These are phyloP conservation scores for Tuber brumale DNA, from an alignment of 495 filamentous ascomycete genomes.

Conservation along the genomic window DNA sequence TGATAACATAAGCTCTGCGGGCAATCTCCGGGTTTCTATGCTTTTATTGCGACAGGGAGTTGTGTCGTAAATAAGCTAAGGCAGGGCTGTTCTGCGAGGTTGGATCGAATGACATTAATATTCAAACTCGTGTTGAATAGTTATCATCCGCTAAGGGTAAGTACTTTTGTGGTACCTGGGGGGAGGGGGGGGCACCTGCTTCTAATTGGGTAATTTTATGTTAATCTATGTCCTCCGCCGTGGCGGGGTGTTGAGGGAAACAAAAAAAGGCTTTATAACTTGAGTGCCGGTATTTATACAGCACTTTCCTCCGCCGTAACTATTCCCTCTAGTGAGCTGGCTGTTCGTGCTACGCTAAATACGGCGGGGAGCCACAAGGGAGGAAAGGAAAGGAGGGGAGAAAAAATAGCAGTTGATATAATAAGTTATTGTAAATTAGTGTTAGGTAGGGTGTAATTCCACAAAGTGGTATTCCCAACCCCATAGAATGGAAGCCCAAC, in stretches of 20 bases:
- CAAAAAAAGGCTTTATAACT: not conserved
- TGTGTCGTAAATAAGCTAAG: not conserved
- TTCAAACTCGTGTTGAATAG: not conserved
- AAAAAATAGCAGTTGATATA: too few relatives aligned
- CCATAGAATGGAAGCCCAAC: not conserved
- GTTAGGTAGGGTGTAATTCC: not conserved
- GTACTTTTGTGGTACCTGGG: not conserved
- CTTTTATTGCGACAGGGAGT: not conserved
- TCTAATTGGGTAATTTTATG: not conserved
- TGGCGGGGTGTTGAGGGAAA: not conserved
- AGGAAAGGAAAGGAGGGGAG: not conserved
- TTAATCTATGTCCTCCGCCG: not conserved
- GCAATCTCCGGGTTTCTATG: not conserved
- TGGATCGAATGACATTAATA: not conserved
- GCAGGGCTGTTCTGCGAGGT: not conserved
- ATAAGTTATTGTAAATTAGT: too few relatives aligned
- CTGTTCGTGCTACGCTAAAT: not conserved
- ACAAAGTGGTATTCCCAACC: not conserved
- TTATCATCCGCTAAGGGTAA: not conserved
- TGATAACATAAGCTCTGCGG: not conserved
- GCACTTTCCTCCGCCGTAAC: not conserved
- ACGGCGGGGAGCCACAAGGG: not conserved
- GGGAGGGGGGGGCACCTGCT: not conserved
- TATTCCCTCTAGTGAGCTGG: not conserved
- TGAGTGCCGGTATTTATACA: not conserved